These are phyloP conservation scores for Keithomyces neogunnii DNA, from an alignment of 2,329 filamentous ascomycete genomes.

Conservation along the genomic window DNA sequence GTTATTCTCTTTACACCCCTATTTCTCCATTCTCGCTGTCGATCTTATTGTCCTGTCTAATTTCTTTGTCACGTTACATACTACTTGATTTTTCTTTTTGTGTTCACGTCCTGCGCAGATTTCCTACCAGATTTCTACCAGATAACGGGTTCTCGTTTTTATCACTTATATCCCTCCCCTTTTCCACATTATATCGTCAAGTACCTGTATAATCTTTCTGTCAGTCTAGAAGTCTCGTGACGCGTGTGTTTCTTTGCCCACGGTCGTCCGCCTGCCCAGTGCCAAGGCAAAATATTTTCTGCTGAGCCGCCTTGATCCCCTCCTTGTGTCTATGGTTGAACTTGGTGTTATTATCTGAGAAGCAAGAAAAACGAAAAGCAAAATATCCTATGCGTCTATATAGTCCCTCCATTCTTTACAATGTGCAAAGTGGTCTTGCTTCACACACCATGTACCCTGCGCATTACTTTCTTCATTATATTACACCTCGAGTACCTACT, in stretches of 20 bases:
- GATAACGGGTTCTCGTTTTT: neutral
- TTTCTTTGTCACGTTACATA: neutral
- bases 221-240: neutral
- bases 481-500: too few relatives aligned
- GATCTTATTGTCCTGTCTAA: neutral
- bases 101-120: neutral
- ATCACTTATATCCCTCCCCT: neutral
- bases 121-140: neutral
- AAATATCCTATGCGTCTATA: too few relatives aligned
- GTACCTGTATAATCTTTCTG: neutral
- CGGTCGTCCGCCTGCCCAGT: too few relatives aligned
- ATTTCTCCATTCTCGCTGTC: neutral
- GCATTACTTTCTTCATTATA: neutral
- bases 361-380: too few relatives aligned
- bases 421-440: too few relatives aligned
- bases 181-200: neutral
- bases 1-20: neutral
- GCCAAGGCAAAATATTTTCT: neutral
- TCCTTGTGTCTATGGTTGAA: neutral
- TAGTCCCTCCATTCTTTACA: too few relatives aligned
- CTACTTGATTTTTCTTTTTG: neutral
- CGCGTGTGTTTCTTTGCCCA: neutral
- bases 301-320: too few relatives aligned
- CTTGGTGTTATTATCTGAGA: neutral
- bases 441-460: too few relatives aligned